Evolutionary conservation across 2,329 filamentous ascomycete species (phyloP), one percentile per base, ranked within the genome.

Genomic region (Setomelanomma holmii): DNA sequence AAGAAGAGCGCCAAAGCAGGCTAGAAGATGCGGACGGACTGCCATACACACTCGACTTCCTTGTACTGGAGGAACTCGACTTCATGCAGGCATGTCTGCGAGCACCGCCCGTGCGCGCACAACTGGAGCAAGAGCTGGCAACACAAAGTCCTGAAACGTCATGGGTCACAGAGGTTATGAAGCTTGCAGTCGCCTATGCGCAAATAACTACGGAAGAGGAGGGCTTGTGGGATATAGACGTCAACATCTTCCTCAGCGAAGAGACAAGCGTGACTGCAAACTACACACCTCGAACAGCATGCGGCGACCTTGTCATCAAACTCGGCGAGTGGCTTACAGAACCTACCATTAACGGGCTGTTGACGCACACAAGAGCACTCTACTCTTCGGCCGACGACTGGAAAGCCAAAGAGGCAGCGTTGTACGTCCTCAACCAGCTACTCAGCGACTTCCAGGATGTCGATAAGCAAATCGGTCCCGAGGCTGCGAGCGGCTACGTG

Each of bases 211-310:
- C 86, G 22, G 95, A 99, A 73, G 95, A 98, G 69, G 91, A 97
- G 76, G 91, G 90, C 6, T 78, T 99, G 8, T 99, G 95, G 95
- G 91, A 97, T 64, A 91, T 97, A 57, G 95, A 99, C 74, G 89
- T 96, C 62, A 98, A 96, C 52, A 84, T 99, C 2, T 99, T 96
- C 75, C 82, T 99, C 40, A 93, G 92, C 1, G 95, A 99, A 75
- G 93, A 98, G 77, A 93, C 91, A 1, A 93, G 92, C 2, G 89
- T 97, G 16, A 96, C 92, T 11, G 90, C 93, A 24, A 98, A 98
- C 74, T 99, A 98, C 77, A 97, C 95, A 0, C 90, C 95, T 12
- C 87, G 95, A 61, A 96, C 91, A 16, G 95, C 93, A 35, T 95
- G 91, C 58, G 93, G 92, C 42, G 95, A 98, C 72, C 80, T 99